These are phyloP conservation scores for Beta corolliflora DNA, from an alignment of 179 eudicot genomes.

Conservation along the genomic window DNA sequence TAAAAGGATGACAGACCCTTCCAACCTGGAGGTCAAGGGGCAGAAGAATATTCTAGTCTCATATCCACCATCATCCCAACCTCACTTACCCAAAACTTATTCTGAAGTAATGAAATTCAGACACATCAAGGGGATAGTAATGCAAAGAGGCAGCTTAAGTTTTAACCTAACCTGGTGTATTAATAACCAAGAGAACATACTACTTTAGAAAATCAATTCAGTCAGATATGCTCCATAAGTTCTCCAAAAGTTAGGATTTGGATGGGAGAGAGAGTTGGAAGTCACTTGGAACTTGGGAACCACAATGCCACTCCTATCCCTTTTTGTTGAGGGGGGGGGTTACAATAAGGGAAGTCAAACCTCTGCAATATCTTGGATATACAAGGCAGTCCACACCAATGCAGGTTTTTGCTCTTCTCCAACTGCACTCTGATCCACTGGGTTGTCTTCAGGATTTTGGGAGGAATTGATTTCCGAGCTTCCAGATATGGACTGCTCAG, in stretches of 20 bases:
- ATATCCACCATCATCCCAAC: neutral
- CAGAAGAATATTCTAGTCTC: neutral
- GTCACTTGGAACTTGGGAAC: neutral
- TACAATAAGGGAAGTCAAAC: conserved; percentile 36
- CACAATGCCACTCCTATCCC: neutral
- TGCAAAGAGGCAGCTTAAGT: no score
- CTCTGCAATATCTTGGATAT: conserved; percentile 60
- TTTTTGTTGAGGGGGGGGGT: no score
- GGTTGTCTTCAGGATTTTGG: conserved; percentile 39
- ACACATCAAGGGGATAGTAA: no score
- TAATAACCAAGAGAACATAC: neutral
- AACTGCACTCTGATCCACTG: conserved; percentile 28
- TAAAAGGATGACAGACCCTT: neutral
- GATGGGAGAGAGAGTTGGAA: neutral
- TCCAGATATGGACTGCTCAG: conserved; percentile 39
- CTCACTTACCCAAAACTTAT: neutral
- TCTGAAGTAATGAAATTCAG: neutral
- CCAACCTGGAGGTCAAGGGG: neutral
- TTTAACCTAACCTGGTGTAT: no score
- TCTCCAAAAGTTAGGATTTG: neutral
- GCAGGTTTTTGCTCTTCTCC: conserved; percentile 48
- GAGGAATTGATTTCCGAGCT: conserved; percentile 36
- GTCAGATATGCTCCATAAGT: no score
- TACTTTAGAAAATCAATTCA: no score
- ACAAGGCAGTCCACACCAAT: conserved; percentile 70